Conservation (phyloP, 805 yeast genomes). For the Candida coquimbonensis region DNA sequence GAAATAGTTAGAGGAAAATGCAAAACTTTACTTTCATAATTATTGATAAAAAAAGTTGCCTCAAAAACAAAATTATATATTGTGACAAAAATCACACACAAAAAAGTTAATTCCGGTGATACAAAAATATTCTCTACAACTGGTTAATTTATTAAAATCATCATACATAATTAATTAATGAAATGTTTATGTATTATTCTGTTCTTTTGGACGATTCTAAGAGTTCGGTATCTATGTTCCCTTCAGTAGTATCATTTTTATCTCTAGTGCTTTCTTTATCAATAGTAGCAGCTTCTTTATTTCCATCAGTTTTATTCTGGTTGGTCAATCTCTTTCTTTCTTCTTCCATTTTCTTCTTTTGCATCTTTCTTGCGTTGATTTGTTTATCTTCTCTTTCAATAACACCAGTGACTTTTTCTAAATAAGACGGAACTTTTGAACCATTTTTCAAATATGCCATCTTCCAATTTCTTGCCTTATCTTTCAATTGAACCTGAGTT, state of each 20-base stretch:
- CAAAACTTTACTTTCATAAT: too few species aligned
- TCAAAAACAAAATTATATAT: not conserved
- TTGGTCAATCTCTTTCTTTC: not conserved
- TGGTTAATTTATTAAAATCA: too few species aligned
- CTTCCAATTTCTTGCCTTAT: conserved; percentile 95
- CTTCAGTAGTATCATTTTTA: not conserved
- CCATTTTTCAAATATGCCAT: conserved; percentile 74
- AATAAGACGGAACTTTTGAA: conserved; percentile 70
- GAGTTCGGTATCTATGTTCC: not conserved
- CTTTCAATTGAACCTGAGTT: conserved; percentile 88
- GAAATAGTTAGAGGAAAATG: too few species aligned
- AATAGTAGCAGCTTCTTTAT: not conserved
- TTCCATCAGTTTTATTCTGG: not conserved
- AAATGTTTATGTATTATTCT: too few species aligned
- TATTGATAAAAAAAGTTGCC: conserved; percentile 2
- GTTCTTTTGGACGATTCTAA: not conserved
- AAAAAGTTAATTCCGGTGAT: not conserved
- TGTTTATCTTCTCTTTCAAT: conserved; percentile 47
- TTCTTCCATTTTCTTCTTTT: conserved; percentile 10
- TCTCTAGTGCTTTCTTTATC: not conserved
- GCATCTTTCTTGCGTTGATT: conserved; percentile 24
- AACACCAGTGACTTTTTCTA: conserved; percentile 84
- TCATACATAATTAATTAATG: too few species aligned
- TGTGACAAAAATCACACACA: not conserved
- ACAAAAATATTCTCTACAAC: not conserved